Evolutionary conservation across 176 grass and related monocot species (phyloP), one percentile per base, ranked within the genome.

Genomic region (Oryza meridionalis): DNA sequence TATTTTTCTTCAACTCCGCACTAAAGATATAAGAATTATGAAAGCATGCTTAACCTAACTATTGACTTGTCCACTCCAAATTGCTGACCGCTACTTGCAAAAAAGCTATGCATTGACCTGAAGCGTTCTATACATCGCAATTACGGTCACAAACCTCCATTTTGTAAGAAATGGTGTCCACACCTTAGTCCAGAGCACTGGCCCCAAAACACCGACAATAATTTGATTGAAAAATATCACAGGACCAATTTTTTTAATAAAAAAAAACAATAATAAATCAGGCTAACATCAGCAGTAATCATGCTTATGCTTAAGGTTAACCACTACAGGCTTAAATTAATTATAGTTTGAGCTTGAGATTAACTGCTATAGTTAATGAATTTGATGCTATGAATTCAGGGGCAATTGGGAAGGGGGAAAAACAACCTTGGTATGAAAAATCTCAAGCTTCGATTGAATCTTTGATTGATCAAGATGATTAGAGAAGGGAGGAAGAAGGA

Each of bases 41-140:
- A 42, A 59, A 55, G 9, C 81, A 80, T 13, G 59, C 62, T 62
- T 78, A 83, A 65, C 59, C 31, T 25, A 32, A 79, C 81, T 77
- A 80, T 91, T 91, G 89, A 84, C 81, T 72, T 72, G 49, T 53
- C 70, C 40, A 9, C 80, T 46, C 69, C 50, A 76, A 81, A 75
- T 55, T 55, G 80, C 50, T 84, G 88, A 84, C 49, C 5, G 61
- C 53, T 58, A 76, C 75, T 44, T 16, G 14, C 55, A 40, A 21
- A 21, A 76, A 80, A 55, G 13, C 32, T 42, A 64, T 33, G 81
- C 77, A 80, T 87, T 91, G 89, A 91, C 85, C 81, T 84, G 64
- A 80, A 71, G 53, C 70, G 8, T 84, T 65, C 88, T 27, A 25
- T 27, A 25, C 19, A 84, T 25, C 24, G 19, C 55, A 84, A 31